Percentiles rank a stretch among this genome's conserved stretches.
phyloP scores from a whole-genome alignment of 2,329 filamentous ascomycete genomes.

The Colletotrichum gloeosporioides region DNA sequence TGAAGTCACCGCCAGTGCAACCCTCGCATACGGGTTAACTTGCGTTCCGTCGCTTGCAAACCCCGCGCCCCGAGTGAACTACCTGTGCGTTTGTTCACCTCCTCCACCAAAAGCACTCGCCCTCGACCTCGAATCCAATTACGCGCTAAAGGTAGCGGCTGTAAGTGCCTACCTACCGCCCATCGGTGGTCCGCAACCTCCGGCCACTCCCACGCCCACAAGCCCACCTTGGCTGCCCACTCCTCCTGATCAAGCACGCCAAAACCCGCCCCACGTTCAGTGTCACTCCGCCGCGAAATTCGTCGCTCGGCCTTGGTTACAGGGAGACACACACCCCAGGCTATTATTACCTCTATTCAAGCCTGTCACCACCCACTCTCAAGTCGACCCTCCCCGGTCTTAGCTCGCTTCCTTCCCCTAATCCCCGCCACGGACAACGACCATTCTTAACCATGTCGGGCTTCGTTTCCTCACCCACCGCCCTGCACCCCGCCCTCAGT shows the following conservation, averaged over 20 bases:
- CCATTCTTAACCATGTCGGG: conserved; percentile 29
- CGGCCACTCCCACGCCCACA: neutral
- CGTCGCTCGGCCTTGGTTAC: neutral
- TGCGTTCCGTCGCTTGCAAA: neutral
- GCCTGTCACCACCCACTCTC: neutral
- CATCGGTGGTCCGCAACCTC: conserved; percentile 1
- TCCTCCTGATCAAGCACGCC: neutral
- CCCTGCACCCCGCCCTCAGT: conserved; percentile 58
- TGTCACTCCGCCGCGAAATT: neutral
- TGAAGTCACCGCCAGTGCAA: neutral
- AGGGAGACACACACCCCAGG: neutral
- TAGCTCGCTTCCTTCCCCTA: neutral
- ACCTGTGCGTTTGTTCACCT: neutral
- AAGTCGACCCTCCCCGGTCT: neutral
- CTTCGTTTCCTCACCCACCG: conserved; percentile 48
- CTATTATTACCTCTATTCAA: neutral
- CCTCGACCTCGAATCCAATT: neutral
- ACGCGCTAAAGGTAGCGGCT: neutral
- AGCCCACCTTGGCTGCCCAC: neutral
- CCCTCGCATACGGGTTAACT: neutral
- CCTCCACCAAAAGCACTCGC: neutral
- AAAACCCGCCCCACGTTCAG: neutral
- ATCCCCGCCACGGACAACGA: conserved; percentile 12
- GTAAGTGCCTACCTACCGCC: neutral
- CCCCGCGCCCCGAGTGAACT: neutral